Evolutionary conservation across 352 stramenopile species (phyloP), one percentile per base, ranked within the genome.

Genomic region (Phytopythium sindhum): DNA sequence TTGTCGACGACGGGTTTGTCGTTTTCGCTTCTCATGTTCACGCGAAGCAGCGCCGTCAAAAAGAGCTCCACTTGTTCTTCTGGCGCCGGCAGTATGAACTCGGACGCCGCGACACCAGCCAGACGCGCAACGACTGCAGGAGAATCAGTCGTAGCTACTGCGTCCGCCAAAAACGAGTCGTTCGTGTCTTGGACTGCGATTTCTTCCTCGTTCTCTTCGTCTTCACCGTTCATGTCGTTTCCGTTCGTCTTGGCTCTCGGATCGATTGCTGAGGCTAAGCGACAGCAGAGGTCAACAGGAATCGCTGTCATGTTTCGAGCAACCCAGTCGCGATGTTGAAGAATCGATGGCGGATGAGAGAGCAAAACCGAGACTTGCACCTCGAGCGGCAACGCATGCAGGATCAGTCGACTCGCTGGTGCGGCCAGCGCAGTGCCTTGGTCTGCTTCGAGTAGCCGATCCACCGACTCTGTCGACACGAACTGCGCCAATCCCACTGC

Each of bases 41-140:
- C 58, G 1, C 77, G 74, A 26, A 95, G 54, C 21, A 95, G 54
- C 3, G 92, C 45, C 10, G 84, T 89, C 3, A 95, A 69, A 42
- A 88, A 95, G 0, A 95, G 74, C 69, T 95, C 87, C 0, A 91
- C 73, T 8, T 76, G 78, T 56, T 95, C 84, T 58, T 89, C 82
- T 29, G 71, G 42, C 0, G 66, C 57, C 14, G 63, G 55, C 0
- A 11, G 47, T 54, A 91, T 77, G 6, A 67, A 70, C 57, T 92
- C 83, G 0, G 78, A 90, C 29, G 66, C 72, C 0, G 73, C 70
- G 8, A 90, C 75, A 24, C 82, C 75, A 24, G 29, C 29, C 1
- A 31, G 26, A 12, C 31, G 17, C 26, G 42, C 28, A 0, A 14
- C 23, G 2, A 41, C 35, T 50, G 24, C 59, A 24, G 47, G 24